Base-by-base conservation (phyloP, 108 stramenopile species). In the Pseudonitzschia multiseries region DNA sequence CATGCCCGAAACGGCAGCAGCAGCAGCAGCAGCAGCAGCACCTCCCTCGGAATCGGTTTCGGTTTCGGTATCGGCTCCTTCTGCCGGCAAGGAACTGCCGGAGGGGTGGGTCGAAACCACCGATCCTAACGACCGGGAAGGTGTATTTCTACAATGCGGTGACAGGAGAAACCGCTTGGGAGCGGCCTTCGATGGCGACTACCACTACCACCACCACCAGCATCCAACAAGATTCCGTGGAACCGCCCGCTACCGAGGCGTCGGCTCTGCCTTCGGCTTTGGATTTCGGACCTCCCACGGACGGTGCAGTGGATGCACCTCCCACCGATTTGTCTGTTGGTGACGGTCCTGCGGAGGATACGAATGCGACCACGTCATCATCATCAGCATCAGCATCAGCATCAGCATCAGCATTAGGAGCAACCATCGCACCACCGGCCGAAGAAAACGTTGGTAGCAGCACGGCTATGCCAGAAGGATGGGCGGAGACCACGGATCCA, bases 121-220 rank as follows among this genome's bases (percentile, higher is more conserved):
- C 12, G 87, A 90, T 81, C 77, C 81, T n/a, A 41, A 22, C 65
- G 18, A 72, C 72, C 18, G 83, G 78, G 41, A 43, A 70, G 22
- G 72, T 78, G 24, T 90, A 87, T 69, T 87, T 76, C 57, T 87
- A 83, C 61, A 86, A 89, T 68, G 74, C 65, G 27, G 41, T 57
- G 8, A 79, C 81, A 14, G 60, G 68, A 21, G 85, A 80, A 56
- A 86, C 88, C 14, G 73, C 84, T 5, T 89, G 86, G 88, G 82
- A 85, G 43, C 75, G 71, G 13, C 79, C 79, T 5, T 33, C 21
- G 44, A 20, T 28, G 13, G 1, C 40, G 10, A 15, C 64, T 13
- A 65, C 64, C 10, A 43, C 33, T 14, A 54, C 8, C 15, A 54
- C 24, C 10, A 54, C n/a, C 14, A 22, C 44, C 27, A 10, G 4